Percentiles rank a stretch among this genome's conserved stretches.
phyloP scores from a whole-genome alignment of 1,284 basidiomycete species.

The Ceratobasidium sp. region DNA sequence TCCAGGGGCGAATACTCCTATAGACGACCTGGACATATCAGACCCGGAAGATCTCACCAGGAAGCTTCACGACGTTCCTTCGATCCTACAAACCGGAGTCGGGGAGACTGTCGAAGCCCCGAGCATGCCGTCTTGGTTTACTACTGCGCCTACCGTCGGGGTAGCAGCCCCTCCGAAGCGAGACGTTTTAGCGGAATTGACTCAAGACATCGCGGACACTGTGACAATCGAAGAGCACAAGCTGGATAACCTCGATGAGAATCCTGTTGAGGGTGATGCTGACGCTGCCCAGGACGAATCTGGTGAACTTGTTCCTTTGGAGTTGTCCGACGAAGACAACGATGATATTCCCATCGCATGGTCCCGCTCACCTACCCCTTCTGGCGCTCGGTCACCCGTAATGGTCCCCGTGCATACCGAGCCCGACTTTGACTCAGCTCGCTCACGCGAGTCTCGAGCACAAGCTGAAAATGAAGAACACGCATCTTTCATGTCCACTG shows the following conservation, averaged over 20 bases:
- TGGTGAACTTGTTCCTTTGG: slow-evolving; percentile 12
- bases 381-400: slow-evolving; percentile 46
- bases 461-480: slow-evolving; percentile 92
- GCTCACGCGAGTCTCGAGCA: slow-evolving; percentile 54
- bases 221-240: not conserved
- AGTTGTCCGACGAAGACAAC: slow-evolving; percentile 51
- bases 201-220: not conserved
- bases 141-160: slow-evolving; percentile 26
- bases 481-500: slow-evolving; percentile 89
- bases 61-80: slow-evolving; percentile 9
- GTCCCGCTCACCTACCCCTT: slow-evolving; percentile 70
- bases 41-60: slow-evolving; percentile 48
- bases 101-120: not conserved
- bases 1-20: not conserved
- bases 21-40: not conserved
- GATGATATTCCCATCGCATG: slow-evolving; percentile 60
- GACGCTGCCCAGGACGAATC: slow-evolving; percentile 10
- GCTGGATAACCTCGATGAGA: not conserved
- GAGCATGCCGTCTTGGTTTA: slow-evolving; percentile 38
- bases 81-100: not conserved
- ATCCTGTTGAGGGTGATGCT: not conserved
- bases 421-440: slow-evolving; percentile 33
- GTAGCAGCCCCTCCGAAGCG: slow-evolving; percentile 23
- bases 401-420: slow-evolving; percentile 34
- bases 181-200: slow-evolving; percentile 20